phyloP scores from a whole-genome alignment of 2,329 filamentous ascomycete species.

The Periconia macrospinosa region DNA sequence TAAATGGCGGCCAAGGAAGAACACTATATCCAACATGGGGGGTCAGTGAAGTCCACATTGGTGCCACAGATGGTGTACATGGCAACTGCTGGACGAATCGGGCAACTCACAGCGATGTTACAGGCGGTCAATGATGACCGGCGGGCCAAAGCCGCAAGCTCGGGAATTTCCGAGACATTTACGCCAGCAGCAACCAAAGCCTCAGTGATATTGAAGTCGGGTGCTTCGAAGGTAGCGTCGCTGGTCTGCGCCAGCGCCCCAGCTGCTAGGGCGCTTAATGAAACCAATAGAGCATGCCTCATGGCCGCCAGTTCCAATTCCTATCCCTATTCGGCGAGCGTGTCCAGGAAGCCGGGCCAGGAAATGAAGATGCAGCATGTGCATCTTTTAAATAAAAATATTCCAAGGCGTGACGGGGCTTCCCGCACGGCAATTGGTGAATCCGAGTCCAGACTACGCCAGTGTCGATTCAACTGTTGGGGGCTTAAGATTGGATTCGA shows the following conservation, averaged over 20 bases:
- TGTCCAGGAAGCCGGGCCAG: neutral
- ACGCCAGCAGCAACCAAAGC: constrained; percentile 15
- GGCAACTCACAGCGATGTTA: constrained; percentile 17
- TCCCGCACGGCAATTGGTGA: neutral
- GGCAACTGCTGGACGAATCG: too few species aligned
- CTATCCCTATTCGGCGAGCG: too few species aligned
- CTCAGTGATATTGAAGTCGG: constrained; percentile 10
- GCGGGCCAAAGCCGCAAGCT: constrained; percentile 2
- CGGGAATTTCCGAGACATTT: constrained; percentile 11
- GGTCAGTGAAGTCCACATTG: too few species aligned
- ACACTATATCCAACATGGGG: too few species aligned
- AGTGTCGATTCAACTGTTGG: too few species aligned
- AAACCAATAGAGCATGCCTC: constrained; percentile 10
- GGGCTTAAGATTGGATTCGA: too few species aligned
- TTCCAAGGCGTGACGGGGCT: too few species aligned
- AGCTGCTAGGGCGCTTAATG: constrained; percentile 11
- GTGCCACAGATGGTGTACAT: too few species aligned
- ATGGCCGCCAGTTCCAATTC: constrained; percentile 10
- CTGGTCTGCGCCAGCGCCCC: constrained; percentile 12
- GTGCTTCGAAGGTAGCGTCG: constrained; percentile 8
- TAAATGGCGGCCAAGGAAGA: constrained; percentile 24
- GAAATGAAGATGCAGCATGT: neutral
- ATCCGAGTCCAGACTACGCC: constrained; percentile 1
- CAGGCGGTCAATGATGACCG: constrained; percentile 9
- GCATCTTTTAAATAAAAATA: neutral